Base-by-base conservation (phyloP, 2,329 filamentous ascomycete genomes). In the Juglanconis oblonga region DNA sequence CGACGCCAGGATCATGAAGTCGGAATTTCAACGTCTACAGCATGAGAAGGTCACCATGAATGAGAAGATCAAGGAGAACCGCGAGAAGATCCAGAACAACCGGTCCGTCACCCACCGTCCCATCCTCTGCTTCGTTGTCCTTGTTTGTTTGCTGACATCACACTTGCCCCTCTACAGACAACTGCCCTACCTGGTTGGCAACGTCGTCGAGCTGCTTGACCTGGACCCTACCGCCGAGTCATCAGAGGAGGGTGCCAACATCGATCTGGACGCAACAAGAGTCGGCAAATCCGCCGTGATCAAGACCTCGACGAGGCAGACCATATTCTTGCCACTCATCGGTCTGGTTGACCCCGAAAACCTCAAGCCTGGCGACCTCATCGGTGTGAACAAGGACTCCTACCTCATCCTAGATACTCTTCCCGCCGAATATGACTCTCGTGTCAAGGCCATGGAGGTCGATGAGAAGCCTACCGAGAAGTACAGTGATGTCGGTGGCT, bases 401-500 rank as follows among this genome's bases (percentile, higher is more conserved):
- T 99, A 99, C 74, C 87, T 99, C 40, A 91, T 99, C 66, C 84
- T 99, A 60, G 96, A 99, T 73, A 99, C 95, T 31, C 82, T 99
- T 66, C 95, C 95, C 1, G 95, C 95, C 51, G 96, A 99, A 76
- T 99, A 99, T 72, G 95, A 99, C 73, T 98, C 94, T 78, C 87
- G 95, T 75, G 95, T 99, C 67, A 99, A 99, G 81, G 96, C 96
- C 40, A 99, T 99, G 95, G 96, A 99, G 80, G 95, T 99, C 7
- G 95, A 99, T 71, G 96, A 99, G 84, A 99, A 99, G 83, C 96
- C 95, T 9, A 98, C 93, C 44, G 95, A 99, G 78, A 97, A 98
- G 79, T 99, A 99, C 79, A 95, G 89, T 57, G 95, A 99, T 79
- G 96, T 99, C 13, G 95, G 95, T 78, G 95, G 95, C 55, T 77